These are phyloP conservation scores for Fusarium annulatum DNA, from an alignment of 2,329 filamentous ascomycete species.

Conservation along the genomic window DNA sequence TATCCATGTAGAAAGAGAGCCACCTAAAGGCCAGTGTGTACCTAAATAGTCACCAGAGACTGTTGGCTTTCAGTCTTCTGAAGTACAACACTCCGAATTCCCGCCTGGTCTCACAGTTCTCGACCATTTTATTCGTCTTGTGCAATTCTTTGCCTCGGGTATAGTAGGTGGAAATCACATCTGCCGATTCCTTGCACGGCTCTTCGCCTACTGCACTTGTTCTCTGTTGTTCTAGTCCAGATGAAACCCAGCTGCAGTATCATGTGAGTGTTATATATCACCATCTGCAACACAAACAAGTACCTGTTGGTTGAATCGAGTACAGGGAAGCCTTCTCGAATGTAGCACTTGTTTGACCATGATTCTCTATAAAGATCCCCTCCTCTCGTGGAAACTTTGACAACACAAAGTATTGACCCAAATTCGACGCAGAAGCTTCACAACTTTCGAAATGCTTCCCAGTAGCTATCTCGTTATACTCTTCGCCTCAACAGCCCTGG, in stretches of 20 bases:
- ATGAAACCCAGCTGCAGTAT: neutral
- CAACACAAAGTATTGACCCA: neutral
- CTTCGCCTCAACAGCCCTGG: slow-evolving; percentile 10
- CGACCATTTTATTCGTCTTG: slow-evolving; percentile 17
- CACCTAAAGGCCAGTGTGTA: neutral
- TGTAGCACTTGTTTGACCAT: neutral
- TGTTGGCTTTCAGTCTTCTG: neutral
- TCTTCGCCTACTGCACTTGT: slow-evolving; percentile 10
- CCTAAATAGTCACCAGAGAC: neutral
- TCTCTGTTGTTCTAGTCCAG: slow-evolving; percentile 6
- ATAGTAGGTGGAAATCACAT: slow-evolving; percentile 13
- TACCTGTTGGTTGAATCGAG: neutral
- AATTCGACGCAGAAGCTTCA: neutral
- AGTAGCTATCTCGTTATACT: slow-evolving; percentile 11
- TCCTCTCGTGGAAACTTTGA: neutral
- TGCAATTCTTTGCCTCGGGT: slow-evolving; percentile 20
- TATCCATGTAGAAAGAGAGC: slow-evolving; percentile 14
- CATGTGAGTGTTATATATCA: neutral
- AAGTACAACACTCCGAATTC: neutral
- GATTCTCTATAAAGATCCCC: slow-evolving; percentile 5
- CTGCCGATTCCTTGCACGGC: slow-evolving; percentile 12
- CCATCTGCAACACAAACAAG: slow-evolving; percentile 25
- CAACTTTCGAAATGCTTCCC: slow-evolving; percentile 12
- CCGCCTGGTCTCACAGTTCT: neutral
- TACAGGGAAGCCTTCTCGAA: slow-evolving; percentile 9